These are phyloP conservation scores for Meyerozyma athensensis DNA, from an alignment of 1,139 yeast genomes.

Conservation along the genomic window DNA sequence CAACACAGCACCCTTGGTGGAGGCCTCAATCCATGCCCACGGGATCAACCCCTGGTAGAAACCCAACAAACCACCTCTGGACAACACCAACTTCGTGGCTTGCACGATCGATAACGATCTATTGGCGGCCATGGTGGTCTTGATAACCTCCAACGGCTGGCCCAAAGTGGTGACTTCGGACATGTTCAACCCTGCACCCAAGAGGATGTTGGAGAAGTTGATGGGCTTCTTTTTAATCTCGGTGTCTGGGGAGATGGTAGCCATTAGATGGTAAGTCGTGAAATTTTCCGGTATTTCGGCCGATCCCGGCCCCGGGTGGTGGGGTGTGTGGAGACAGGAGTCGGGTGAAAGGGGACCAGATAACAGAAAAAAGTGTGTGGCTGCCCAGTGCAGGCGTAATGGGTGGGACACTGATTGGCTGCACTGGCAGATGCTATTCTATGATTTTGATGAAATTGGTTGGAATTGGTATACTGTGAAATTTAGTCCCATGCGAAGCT, in stretches of 20 bases:
- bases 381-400: no score
- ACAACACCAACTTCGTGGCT: constrained; percentile 76
- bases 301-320: constrained; percentile 3
- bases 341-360: neutral
- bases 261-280: neutral
- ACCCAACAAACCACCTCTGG: constrained; percentile 87
- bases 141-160: constrained; percentile 91
- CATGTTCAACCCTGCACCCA: constrained; percentile 91
- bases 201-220: constrained; percentile 79
- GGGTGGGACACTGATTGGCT: no score
- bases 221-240: constrained; percentile 75
- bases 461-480: no score
- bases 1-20: constrained; percentile 97
- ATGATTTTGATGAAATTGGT: no score
- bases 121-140: constrained; percentile 98
- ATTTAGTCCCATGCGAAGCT: no score
- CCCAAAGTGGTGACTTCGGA: constrained; percentile 94
- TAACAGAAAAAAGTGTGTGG: no score
- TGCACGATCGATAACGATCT: constrained; percentile 63
- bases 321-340: neutral
- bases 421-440: no score
- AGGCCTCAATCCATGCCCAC: constrained; percentile 99
- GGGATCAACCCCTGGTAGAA: constrained; percentile 97
- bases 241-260: neutral
- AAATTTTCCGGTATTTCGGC: constrained; percentile 2